Base-by-base conservation (phyloP, 2,329 filamentous ascomycete species). In the Aphanoascus verrucosus region DNA sequence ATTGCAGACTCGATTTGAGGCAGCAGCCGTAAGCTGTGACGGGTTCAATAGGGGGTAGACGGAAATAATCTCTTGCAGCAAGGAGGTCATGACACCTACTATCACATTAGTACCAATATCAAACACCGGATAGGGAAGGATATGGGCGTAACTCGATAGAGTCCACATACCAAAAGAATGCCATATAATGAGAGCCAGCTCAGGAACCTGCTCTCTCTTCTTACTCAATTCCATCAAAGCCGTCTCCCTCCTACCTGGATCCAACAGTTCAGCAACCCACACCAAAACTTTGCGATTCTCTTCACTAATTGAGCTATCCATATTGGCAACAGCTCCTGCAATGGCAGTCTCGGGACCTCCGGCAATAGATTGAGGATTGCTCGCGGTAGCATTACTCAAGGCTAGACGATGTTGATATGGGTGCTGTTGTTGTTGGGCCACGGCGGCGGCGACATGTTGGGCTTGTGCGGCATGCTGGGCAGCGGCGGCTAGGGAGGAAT, bases 31-130 rank as follows among this genome's bases (percentile, higher is more conserved):
- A 63, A 98, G 81, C 73, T 97, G 91, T 48, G 89, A 96, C 5
- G 93, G 93, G 69, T 95, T 98, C 63, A 98, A 81, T 3, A 98
- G 81, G 28, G 89, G 94, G 68, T 98, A 98, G 53, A 98, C 93
- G 9, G 91, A 96, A 66, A 98, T 98, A 67, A 98, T 98, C 73
- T 98, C 93, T 70, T 97, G 91, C 34, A 97, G 80, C 20, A 98
- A 77, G 52, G 89, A 94, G 44, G 93, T 96, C 93, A 98, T 98
- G 65, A 98, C 93, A 64, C 90, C 89, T 95, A 60, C 20, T 56
- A 57, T 53, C 58, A 14, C 17, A 46, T 45, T 34, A 38, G 40
- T 37, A 50, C 20, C 8, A 32, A 31, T 15, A 40, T 38, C 4
- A 17, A 14, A 37, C 11, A 51, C 32, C n/a, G 47, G 17, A 23